Conservation (phyloP, 768 basidiomycete genomes). For the Mycena rebaudengoi region DNA sequence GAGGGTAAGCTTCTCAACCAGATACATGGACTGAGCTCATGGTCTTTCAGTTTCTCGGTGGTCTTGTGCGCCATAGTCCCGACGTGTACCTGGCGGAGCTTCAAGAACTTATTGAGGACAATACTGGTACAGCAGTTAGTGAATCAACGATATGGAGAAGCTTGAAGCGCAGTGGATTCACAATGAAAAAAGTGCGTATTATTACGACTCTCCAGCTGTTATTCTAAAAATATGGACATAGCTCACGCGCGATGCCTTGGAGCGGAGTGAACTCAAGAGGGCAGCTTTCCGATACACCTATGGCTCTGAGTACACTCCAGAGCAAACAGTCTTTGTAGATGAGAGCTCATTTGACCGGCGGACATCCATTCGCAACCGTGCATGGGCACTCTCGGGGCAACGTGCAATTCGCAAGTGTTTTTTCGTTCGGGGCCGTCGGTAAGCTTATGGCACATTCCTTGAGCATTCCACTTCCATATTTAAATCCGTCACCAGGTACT, state of each 20-base stretch:
- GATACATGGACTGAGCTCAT: too few relatives aligned
- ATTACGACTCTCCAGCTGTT: too few relatives aligned
- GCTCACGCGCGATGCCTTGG: slow-evolving; percentile 3
- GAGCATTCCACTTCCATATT: not conserved
- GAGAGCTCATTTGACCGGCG: slow-evolving; percentile 41
- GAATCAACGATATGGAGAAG: too few relatives aligned
- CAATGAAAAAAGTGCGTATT: too few relatives aligned
- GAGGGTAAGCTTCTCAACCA: too few relatives aligned
- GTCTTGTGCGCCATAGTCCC: too few relatives aligned
- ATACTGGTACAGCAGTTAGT: too few relatives aligned
- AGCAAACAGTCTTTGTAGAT: slow-evolving; percentile 44
- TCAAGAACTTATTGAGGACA: too few relatives aligned
- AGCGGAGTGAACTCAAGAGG: not conserved
- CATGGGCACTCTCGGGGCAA: slow-evolving; percentile 36
- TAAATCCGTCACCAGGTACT: slow-evolving; percentile 32
- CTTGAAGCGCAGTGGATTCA: too few relatives aligned
- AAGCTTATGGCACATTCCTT: not conserved
- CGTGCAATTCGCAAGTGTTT: slow-evolving; percentile 32
- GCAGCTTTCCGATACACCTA: slow-evolving; percentile 4
- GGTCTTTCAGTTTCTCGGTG: too few relatives aligned
- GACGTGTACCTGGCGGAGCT: too few relatives aligned
- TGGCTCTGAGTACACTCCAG: slow-evolving; percentile 25
- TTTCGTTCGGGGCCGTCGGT: slow-evolving; percentile 40
- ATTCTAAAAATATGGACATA: too few relatives aligned
- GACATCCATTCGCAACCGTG: slow-evolving; percentile 28